Evolutionary conservation across 129 eudicot genomes (phyloP), one percentile per base, ranked within the genome.

Genomic region (Helianthus tuberosus): DNA sequence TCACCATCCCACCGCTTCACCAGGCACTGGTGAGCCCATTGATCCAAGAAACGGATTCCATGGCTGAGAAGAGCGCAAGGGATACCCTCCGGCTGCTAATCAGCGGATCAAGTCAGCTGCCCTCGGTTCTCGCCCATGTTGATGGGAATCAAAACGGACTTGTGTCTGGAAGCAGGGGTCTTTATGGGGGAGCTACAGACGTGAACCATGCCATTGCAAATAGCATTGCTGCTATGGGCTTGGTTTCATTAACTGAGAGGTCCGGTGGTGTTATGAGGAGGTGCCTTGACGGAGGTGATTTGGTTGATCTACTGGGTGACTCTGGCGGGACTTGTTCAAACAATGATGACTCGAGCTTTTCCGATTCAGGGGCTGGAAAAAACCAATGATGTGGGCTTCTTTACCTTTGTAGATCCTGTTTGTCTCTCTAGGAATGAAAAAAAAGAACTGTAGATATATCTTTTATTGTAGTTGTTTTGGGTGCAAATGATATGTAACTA

Each of bases 21-120:
- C 36, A 32, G 36, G 36, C 80, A 51, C 76, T 82, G 3, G 79
- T 80, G 69, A 82, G 72, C 72, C 86, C 96, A 10, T 66, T 89
- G 72, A 80, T 84, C 36, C 77, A 85, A n/a, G 82, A 84, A 69
- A 83, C 78, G 0, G 96, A 93, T 9, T 77, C 91, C 3, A 53
- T 75, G 75, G 80, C 86, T 39, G 95, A 89, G 65, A 89, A 81
- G 71, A 77, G 86, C 47, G 96, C 95, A 10, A 76, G 96, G 62
- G 97, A 92, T 79, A 92, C 97, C 1, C 66, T 92, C n/a, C 84
- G 95, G 46, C 66, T 89, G 79, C 87, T 93, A 36, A 76, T 93
- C 38, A 83, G 84, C 17, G 79, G 82, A 43, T 89, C 96, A 6
- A 89, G 81, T 64, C 97, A 86, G 70, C 72, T 88, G 32, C 82